Conservation (phyloP, 2,329 filamentous ascomycete genomes). For the Colletotrichum endophyticum region DNA sequence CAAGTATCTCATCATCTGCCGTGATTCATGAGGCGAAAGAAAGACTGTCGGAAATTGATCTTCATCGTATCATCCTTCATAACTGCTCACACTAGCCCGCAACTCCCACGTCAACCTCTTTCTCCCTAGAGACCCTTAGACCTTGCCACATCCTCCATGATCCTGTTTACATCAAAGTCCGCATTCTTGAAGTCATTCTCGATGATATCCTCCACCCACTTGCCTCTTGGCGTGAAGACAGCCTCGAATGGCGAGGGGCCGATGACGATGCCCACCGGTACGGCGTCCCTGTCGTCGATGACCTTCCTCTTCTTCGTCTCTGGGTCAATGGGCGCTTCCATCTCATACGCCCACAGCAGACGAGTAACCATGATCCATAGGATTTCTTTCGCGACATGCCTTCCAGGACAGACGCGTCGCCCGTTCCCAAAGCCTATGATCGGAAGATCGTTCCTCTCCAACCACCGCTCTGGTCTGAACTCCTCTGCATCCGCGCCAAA, state of each 20-base stretch:
- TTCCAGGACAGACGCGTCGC: slow-evolving; percentile 47
- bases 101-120: neutral
- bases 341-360: slow-evolving; percentile 55
- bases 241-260: neutral
- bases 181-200: neutral
- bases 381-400: slow-evolving; percentile 48
- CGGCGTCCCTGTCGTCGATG: neutral
- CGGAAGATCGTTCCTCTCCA: slow-evolving; percentile 29
- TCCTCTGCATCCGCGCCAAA: slow-evolving; percentile 50
- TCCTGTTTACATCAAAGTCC: neutral
- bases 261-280: neutral
- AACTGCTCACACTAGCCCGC: rapidly evolving
- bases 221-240: neutral
- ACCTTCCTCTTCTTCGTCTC: neutral
- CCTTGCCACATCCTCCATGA: neutral
- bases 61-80: neutral
- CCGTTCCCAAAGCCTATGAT: slow-evolving; percentile 43
- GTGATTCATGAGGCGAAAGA: neutral
- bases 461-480: slow-evolving; percentile 55
- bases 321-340: slow-evolving; percentile 24
- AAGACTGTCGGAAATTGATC: neutral
- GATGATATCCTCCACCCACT: neutral
- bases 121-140: neutral
- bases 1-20: neutral
- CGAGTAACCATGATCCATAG: slow-evolving; percentile 45